These are phyloP conservation scores for Cantharellus anzutake DNA, from an alignment of 768 basidiomycete genomes.

Conservation along the genomic window DNA sequence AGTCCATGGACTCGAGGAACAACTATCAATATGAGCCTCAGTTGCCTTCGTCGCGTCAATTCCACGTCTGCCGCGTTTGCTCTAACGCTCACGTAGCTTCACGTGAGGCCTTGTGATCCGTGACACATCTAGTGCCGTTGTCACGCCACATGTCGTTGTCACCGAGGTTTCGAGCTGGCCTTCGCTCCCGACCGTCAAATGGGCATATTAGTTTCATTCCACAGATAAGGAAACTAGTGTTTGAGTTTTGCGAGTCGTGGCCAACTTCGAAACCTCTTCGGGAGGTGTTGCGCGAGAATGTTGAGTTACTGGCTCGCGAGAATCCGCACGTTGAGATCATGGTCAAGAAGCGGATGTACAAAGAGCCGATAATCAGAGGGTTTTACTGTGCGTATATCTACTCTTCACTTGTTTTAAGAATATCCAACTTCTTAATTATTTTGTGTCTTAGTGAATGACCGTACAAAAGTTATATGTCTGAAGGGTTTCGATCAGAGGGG, in stretches of 20 bases:
- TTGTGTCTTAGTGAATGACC: conserved; percentile 48
- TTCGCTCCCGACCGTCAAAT: conserved; percentile 47
- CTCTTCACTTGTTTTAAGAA: conserved; percentile 9
- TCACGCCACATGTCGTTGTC: neutral
- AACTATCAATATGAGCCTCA: no score
- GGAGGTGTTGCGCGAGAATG: conserved; percentile 41
- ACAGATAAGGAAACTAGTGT: conserved; percentile 66
- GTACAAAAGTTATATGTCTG: conserved; percentile 75
- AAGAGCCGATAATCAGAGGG: conserved; percentile 65
- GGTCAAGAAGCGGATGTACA: conserved; percentile 51
- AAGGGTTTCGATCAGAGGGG: conserved; percentile 54
- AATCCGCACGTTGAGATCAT: conserved; percentile 79
- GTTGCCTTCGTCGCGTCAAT: no score
- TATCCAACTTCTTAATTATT: neutral
- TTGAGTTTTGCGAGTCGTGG: conserved; percentile 76
- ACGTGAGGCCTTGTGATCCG: no score
- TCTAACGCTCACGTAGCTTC: no score
- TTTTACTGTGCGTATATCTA: conserved; percentile 44
- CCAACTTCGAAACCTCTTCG: conserved; percentile 57
- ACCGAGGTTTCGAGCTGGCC: conserved; percentile 27
- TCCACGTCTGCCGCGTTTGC: no score
- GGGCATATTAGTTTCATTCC: conserved; percentile 59
- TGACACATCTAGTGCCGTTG: no score
- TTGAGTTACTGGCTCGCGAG: conserved; percentile 42
- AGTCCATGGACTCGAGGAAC: conserved; percentile 24